phyloP scores from a whole-genome alignment of 2,329 filamentous ascomycete genomes.

The Apiospora pterosperma region DNA sequence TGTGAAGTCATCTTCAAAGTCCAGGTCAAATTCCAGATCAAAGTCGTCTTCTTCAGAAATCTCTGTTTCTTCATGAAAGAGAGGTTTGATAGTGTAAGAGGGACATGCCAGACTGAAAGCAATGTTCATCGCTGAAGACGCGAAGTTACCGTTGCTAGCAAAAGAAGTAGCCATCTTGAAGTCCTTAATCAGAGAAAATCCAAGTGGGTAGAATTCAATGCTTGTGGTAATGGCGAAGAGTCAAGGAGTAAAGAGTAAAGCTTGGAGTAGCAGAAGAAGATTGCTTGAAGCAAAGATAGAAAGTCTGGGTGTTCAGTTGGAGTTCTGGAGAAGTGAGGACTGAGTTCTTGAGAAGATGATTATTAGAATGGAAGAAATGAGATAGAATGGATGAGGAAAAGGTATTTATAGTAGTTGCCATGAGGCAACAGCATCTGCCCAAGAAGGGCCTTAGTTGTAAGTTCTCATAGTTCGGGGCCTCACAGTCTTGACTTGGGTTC shows the following conservation, averaged over 20 bases:
- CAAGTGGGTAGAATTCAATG: background rate
- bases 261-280: background rate
- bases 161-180: background rate
- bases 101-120: background rate
- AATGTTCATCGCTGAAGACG: background rate
- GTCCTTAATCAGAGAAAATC: background rate
- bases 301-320: too few relatives aligned
- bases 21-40: background rate
- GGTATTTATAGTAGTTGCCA: too few relatives aligned
- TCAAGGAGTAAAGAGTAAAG: background rate
- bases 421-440: too few relatives aligned
- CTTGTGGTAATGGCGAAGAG: too few relatives aligned
- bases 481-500: background rate
- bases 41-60: background rate
- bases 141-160: background rate
- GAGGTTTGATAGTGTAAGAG: background rate
- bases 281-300: background rate
- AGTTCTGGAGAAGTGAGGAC: background rate
- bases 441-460: too few relatives aligned
- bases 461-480: too few relatives aligned
- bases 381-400: too few relatives aligned
- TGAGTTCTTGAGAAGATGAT: background rate
- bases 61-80: background rate
- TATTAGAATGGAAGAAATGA: too few relatives aligned
- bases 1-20: background rate